Base-by-base conservation (phyloP, 208 protist species). In the Naegleria lovaniensis region DNA sequence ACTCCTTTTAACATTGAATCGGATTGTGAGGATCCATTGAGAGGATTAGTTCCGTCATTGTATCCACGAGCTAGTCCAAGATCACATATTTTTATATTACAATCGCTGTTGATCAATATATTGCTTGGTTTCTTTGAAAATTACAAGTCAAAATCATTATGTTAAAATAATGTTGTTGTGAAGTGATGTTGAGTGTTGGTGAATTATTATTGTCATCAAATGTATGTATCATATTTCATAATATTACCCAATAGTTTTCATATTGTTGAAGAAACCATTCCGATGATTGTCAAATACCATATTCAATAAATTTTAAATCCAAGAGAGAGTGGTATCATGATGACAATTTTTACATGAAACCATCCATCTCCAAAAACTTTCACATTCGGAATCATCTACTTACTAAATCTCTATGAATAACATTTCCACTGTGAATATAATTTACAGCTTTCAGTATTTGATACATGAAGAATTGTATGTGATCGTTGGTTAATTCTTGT, bases 401-500 rank as follows among this genome's bases (percentile, higher is more conserved):
- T 67, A 40, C n/a, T 38, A 96, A 83, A 90, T 96, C 95, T 33
- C 95, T 92, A 79, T 96, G 95, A 40, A 96, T 39, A 11, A 96
- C 85, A 48, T 91, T 58, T 11, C 94, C 95, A 29, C 92, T 92
- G 86, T 96, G 95, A 67, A 96, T 94, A 16, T 95, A 96, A 48
- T 96, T 91, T 75, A 96, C 86, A 79, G 94, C 95, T 22, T 92
- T 75, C 3, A 96, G 55, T 36, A 96, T 93, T 90, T 96, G 95
- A 83, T 96, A 96, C 33, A 96, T 91, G 83, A 96, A 96, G 91
- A 93, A 96, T 84, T 94, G 89, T 22, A 94, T 83, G 87, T 96
- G 95, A 43, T 95, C 90, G 33, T 95, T 91, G 0, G 85, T 93
- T n/a, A 96, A 83, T 88, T 48, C 48, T 88, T 99, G 97, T 6